A percentile compares a stretch with the other conserved stretches of the same genome.
Conservation (phyloP, 2,329 filamentous ascomycete genomes). For the Aspergillus amoenus region DNA sequence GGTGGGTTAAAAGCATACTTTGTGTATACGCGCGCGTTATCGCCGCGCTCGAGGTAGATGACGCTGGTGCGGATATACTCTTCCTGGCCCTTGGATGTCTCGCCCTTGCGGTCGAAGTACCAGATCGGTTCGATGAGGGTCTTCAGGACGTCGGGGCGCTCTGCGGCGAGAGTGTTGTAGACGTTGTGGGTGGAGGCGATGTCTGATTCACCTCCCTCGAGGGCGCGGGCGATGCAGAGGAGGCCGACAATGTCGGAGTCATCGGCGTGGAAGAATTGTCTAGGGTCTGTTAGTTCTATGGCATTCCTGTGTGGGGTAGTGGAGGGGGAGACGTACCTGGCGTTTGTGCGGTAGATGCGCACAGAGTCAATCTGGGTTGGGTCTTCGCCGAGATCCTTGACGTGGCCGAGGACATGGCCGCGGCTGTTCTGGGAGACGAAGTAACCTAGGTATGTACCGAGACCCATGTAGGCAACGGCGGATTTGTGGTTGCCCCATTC, state of each 20-base stretch:
- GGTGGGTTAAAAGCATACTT: slow-evolving; percentile 51
- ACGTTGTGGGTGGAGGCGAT: slow-evolving; percentile 76
- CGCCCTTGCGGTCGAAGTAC: slow-evolving; percentile 92
- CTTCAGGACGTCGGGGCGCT: slow-evolving; percentile 76
- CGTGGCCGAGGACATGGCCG: slow-evolving; percentile 83
- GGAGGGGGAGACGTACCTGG: slow-evolving; percentile 47
- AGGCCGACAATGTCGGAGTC: slow-evolving; percentile 80
- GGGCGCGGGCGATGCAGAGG: slow-evolving; percentile 74
- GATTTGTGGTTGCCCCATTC: slow-evolving; percentile 77
- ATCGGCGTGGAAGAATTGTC: slow-evolving; percentile 84
- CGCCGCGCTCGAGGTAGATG: slow-evolving; percentile 71
- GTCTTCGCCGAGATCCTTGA: slow-evolving; percentile 85
- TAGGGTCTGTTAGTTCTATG: slow-evolving; percentile 27
- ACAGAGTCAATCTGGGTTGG: slow-evolving; percentile 79
- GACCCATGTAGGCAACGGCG: slow-evolving; percentile 83
- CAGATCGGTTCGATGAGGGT: slow-evolving; percentile 74
- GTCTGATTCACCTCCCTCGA: slow-evolving; percentile 82
- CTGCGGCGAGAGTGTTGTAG: slow-evolving; percentile 74
- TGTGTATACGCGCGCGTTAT: slow-evolving; percentile 66
- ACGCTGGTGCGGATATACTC: slow-evolving; percentile 71
- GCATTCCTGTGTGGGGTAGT: too few relatives aligned
- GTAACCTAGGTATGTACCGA: slow-evolving; percentile 82
- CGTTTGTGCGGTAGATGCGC: slow-evolving; percentile 86
- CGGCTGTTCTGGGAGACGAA: slow-evolving; percentile 83
- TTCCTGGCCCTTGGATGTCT: slow-evolving; percentile 73